Percentiles rank a stretch among this genome's conserved stretches.
Evolutionary conservation across 108 stramenopile species (phyloP).

Genomic region (Nitzschia palea): DNA sequence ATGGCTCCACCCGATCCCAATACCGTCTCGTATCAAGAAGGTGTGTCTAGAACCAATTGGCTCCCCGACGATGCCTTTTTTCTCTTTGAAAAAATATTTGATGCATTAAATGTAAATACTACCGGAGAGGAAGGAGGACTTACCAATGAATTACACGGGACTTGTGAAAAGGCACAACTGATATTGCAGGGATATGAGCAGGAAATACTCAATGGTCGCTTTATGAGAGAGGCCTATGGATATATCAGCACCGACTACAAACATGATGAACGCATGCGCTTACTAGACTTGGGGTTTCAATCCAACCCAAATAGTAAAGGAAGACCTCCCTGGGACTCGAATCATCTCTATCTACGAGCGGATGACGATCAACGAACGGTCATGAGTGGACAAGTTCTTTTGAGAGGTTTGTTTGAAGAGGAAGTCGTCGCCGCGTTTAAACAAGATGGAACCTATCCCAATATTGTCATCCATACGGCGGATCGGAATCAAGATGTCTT

Average conservation of each 20-base stretch:
- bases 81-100: conserved; percentile 64
- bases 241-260: conserved; percentile 43
- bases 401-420: conserved; percentile 71
- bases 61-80: conserved; percentile 30
- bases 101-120: conserved; percentile 51
- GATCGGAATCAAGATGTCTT: conserved; percentile 72
- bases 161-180: conserved; percentile 84
- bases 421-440: conserved; percentile 25
- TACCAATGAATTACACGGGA: conserved; percentile 56
- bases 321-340: conserved; percentile 36
- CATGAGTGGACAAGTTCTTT: conserved; percentile 74
- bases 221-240: conserved; percentile 68
- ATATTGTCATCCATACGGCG: conserved; percentile 66
- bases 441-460: conserved; percentile 5
- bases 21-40: background rate
- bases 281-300: conserved; percentile 49
- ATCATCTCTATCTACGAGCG: conserved; percentile 51
- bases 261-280: conserved; percentile 53
- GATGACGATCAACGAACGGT: conserved; percentile 81
- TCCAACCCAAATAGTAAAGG: too few relatives aligned
- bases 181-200: conserved; percentile 70
- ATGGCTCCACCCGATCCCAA: conserved; percentile 23
- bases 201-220: conserved; percentile 65
- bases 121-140: too few relatives aligned
- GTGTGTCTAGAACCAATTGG: background rate